Percentiles rank a stretch among this genome's conserved stretches.
Evolutionary conservation across 176 grass and related monocot genomes (phyloP).

Genomic region (Chloris gayana): DNA sequence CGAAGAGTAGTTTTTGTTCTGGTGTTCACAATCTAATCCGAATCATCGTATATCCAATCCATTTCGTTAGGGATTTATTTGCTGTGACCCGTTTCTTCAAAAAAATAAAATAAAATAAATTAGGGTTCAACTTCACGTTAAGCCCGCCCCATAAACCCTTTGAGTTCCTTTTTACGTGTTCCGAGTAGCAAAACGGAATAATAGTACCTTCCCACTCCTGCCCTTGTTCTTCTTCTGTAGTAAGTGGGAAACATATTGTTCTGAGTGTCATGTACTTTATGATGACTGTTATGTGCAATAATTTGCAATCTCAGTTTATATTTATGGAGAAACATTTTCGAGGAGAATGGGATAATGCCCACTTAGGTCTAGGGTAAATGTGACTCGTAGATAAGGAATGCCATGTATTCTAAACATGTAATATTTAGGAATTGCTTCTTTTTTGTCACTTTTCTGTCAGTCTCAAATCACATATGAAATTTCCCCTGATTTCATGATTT

Average conservation of each 20-base stretch:
- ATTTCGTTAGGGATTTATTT: too few species aligned
- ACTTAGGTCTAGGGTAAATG: background rate
- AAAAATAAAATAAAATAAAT: too few species aligned
- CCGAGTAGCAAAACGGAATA: background rate
- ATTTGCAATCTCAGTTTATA: background rate
- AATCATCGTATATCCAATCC: too few species aligned
- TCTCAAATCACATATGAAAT: background rate
- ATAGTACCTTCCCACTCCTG: background rate
- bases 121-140: background rate
- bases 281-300: background rate
- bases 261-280: background rate
- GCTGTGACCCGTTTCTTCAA: too few species aligned
- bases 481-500: constrained; percentile 31
- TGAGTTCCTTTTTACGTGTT: background rate
- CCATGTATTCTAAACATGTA: background rate
- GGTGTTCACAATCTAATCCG: too few species aligned
- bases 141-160: background rate
- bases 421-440: background rate
- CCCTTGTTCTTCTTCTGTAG: background rate
- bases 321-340: constrained; percentile 22
- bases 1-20: too few species aligned
- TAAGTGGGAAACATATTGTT: background rate
- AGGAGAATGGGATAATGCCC: background rate
- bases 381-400: background rate
- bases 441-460: background rate